Conservation (phyloP, 2,329 filamentous ascomycete genomes). For the Paraconiothyrium brasiliense region DNA sequence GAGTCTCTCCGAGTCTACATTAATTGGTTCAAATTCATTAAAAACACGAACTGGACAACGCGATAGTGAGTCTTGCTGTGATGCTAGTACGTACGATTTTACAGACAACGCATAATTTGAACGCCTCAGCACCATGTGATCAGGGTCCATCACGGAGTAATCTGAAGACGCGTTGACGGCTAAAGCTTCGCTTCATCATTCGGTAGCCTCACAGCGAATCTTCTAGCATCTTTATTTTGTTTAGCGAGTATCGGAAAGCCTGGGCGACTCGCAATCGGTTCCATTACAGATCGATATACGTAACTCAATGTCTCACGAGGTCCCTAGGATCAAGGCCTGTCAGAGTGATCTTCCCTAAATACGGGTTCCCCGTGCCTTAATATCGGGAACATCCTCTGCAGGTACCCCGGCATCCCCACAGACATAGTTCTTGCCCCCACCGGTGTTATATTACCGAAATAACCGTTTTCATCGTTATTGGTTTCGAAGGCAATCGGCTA, state of each 20-base stretch:
- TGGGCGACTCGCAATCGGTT: too few relatives aligned
- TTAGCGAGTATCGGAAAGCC: background rate
- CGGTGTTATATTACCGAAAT: slow-evolving; percentile 21
- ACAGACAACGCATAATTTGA: too few relatives aligned
- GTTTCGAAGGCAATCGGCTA: slow-evolving; percentile 29
- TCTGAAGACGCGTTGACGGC: background rate
- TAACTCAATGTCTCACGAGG: background rate
- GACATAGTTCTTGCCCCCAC: slow-evolving; percentile 26
- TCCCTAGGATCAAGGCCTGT: background rate
- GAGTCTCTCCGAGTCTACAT: too few relatives aligned
- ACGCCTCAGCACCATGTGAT: too few relatives aligned
- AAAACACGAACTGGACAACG: too few relatives aligned
- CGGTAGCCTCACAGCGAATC: background rate
- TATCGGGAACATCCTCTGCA: slow-evolving; percentile 5
- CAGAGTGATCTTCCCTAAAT: background rate
- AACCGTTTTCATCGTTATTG: slow-evolving; percentile 27
- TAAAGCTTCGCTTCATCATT: too few relatives aligned
- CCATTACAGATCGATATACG: background rate
- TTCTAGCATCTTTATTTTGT: background rate
- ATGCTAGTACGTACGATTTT: too few relatives aligned
- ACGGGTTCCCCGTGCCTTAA: slow-evolving; percentile 4
- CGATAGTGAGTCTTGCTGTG: too few relatives aligned
- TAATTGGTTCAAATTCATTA: too few relatives aligned
- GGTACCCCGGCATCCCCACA: slow-evolving; percentile 25
- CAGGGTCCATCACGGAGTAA: background rate